Evolutionary conservation across 2,329 filamentous ascomycete species (phyloP), one percentile per base, ranked within the genome.

Genomic region (Colletotrichum lindemuthianum): DNA sequence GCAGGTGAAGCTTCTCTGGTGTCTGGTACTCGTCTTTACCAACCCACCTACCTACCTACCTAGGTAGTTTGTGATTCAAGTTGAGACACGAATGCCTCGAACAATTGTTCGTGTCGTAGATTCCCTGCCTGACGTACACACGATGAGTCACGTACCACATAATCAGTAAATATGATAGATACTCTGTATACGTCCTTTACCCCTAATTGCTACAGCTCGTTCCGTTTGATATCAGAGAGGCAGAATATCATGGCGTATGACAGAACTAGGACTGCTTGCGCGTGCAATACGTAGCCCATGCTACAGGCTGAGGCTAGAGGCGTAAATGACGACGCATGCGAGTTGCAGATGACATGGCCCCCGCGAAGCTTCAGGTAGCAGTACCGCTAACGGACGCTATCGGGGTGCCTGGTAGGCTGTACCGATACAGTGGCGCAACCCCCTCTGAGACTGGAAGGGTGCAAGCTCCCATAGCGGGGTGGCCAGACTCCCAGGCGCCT

Each of bases 301-400:
- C 44, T 39, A 44, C 16, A 43, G 36, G n/a, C 24, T 16, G 37
- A 54, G 40, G 44, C 45, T 37, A 51, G 41, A 44, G 58, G 59
- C 47, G 47, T 24, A 33, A 50, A 66, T 66, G 63, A 66, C 63
- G 60, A 66, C 63, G 63, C 63, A 59, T 66, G 63, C 53, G 65
- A 59, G 59, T 49, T 59, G 63, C 63, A 64, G 60, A 66, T 66
- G 63, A 66, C 63, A 64, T 66, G 63, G 52, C 49, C 37, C 15
- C 59, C 37, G 45, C 11, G 44, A 36, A 44, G 52, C 40, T 39
- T 10, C 41, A 36, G 59, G 63, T 66, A 66, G 59, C 53, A 49
- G 37, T 66, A 66, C 63, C 49, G 39, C 53, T 45, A 41, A 9
- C 9, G 24, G 32, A 15, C 63, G 55, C 63, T 53, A 54, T 45